Evolutionary conservation across 306 rosid species (phyloP).

Genomic region (Lathyrus sativus): DNA sequence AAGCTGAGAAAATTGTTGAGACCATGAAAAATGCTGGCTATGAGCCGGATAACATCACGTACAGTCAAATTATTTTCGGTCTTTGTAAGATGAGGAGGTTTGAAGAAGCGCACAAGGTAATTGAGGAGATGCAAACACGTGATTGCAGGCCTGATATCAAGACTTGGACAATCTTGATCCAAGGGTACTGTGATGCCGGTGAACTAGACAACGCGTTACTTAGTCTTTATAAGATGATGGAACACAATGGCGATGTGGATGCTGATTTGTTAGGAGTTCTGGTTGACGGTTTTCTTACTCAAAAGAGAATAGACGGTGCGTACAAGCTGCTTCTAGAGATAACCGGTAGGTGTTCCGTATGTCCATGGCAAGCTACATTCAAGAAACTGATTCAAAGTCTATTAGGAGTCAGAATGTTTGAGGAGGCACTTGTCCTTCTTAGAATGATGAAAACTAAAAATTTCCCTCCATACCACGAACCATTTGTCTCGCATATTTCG

Average conservation of each 20-base stretch:
- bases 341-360: conserved; percentile 43
- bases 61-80: conserved; percentile 79
- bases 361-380: conserved; percentile 80
- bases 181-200: conserved; percentile 71
- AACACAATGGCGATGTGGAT: conserved; percentile 51
- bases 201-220: conserved; percentile 61
- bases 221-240: conserved; percentile 68
- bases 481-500: conserved; percentile 61
- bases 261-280: conserved; percentile 74
- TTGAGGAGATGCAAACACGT: conserved; percentile 66
- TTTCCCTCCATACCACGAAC: conserved; percentile 63
- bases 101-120: conserved; percentile 64
- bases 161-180: conserved; percentile 90
- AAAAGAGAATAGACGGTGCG: conserved; percentile 62
- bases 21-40: conserved; percentile 70
- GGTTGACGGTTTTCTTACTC: conserved; percentile 58
- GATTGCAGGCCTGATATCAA: conserved; percentile 69
- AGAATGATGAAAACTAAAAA: conserved; percentile 63
- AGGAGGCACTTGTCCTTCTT: conserved; percentile 75
- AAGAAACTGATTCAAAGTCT: conserved; percentile 61
- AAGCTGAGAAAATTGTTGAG: conserved; percentile 59
- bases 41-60: conserved; percentile 74
- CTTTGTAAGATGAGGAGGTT: conserved; percentile 64
- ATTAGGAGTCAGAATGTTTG: conserved; percentile 55
- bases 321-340: conserved; percentile 59